phyloP scores from a whole-genome alignment of 192 early-diverging fungal species.

The Coemansia sp. region DNA sequence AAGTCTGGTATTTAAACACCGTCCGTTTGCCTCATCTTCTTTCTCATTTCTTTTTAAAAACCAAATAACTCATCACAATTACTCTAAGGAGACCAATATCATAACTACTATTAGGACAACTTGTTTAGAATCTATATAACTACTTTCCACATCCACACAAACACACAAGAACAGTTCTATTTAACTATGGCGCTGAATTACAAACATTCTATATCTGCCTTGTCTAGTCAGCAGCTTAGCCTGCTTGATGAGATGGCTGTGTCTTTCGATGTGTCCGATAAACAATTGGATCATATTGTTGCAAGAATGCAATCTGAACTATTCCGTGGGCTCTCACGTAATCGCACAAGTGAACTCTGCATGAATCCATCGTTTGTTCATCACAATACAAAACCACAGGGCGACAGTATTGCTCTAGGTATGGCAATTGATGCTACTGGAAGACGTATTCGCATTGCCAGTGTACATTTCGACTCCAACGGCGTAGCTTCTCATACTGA shows the following conservation, averaged over 20 bases:
- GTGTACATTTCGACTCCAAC: conserved; percentile 63
- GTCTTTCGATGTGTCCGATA: conserved; percentile 21
- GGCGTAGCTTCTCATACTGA: conserved; percentile 57
- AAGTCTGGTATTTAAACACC: not conserved
- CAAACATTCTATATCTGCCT: not conserved
- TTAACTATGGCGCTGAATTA: not conserved
- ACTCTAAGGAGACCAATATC: too few species aligned
- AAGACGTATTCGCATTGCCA: conserved; percentile 86
- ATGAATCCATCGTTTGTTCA: conserved; percentile 37
- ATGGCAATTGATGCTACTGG: conserved; percentile 80
- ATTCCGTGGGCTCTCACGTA: conserved; percentile 48
- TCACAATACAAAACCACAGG: conserved; percentile 69
- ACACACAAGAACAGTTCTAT: too few species aligned
- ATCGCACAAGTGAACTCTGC: conserved; percentile 79
- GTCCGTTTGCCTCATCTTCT: not conserved
- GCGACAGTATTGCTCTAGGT: conserved; percentile 64
- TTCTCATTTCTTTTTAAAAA: too few species aligned
- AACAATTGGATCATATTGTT: conserved; percentile 11
- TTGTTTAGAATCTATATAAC: too few species aligned
- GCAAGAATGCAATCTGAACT: conserved; percentile 60
- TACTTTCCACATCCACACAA: too few species aligned
- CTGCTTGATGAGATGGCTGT: conserved; percentile 55
- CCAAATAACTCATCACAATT: too few species aligned
- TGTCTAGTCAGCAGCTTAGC: conserved; percentile 36
- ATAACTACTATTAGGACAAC: too few species aligned